Evolutionary conservation across 2,329 filamentous ascomycete genomes (phyloP).

Genomic region (Fusarium sp.): DNA sequence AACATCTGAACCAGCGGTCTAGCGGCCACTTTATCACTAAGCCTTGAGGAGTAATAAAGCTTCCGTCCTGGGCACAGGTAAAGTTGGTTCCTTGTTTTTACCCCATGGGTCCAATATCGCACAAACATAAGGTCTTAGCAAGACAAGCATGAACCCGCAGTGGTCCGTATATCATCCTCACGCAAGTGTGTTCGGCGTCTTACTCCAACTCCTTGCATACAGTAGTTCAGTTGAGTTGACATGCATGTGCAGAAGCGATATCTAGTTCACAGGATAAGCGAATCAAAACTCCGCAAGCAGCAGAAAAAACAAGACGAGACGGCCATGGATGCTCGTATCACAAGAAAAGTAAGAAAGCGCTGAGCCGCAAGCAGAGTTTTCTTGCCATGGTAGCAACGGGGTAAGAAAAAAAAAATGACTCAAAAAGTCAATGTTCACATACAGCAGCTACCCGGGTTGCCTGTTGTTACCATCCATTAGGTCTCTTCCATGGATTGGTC

Average conservation of each 20-base stretch:
- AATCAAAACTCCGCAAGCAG: constrained; percentile 21
- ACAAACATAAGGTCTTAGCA: not conserved
- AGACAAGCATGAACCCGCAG: constrained; percentile 33
- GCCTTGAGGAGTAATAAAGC: not conserved
- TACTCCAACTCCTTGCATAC: constrained; percentile 31
- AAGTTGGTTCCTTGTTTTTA: constrained; percentile 18
- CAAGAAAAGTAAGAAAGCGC: not conserved
- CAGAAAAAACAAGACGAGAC: constrained; percentile 12
- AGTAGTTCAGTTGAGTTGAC: constrained; percentile 22
- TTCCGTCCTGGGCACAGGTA: not conserved
- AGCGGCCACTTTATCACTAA: not conserved
- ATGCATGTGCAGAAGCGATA: constrained; percentile 37
- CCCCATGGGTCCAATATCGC: not conserved
- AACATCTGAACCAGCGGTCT: not conserved
- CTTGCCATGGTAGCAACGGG: not conserved
- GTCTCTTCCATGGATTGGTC: not conserved
- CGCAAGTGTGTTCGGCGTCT: constrained; percentile 23
- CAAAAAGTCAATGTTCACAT: constrained; percentile 4
- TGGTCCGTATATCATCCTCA: constrained; percentile 1
- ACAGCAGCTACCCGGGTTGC: constrained; percentile 19
- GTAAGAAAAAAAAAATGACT: not conserved
- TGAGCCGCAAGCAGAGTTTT: constrained; percentile 31
- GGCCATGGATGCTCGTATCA: constrained; percentile 8
- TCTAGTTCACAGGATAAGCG: constrained; percentile 20
- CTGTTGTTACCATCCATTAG: constrained; percentile 19